These are phyloP conservation scores for Tetracladium marchalianum DNA, from an alignment of 495 filamentous ascomycete species.

Conservation along the genomic window DNA sequence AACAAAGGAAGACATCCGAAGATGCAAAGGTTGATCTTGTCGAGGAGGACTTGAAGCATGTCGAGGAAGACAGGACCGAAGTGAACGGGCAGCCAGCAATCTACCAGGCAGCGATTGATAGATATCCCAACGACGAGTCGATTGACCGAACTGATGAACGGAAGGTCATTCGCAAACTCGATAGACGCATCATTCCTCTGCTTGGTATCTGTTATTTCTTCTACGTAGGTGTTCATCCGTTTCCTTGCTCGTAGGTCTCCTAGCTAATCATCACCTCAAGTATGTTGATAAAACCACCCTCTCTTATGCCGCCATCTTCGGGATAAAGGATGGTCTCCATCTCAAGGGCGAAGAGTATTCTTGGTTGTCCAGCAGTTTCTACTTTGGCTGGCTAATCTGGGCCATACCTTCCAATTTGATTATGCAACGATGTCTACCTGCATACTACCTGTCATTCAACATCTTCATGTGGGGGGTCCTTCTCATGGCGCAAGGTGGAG, in stretches of 20 bases:
- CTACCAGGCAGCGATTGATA: too few species aligned
- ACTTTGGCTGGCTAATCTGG: constrained; percentile 47
- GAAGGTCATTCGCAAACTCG: constrained; percentile 1
- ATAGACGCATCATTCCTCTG: neutral
- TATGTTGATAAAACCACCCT: constrained; percentile 12
- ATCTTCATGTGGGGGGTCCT: constrained; percentile 52
- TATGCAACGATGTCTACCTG: constrained; percentile 34
- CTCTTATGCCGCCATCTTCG: constrained; percentile 34
- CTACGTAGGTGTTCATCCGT: neutral
- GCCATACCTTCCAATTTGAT: constrained; percentile 40
- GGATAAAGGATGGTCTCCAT: constrained; percentile 36
- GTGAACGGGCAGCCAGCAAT: too few species aligned
- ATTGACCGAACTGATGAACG: neutral
- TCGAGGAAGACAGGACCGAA: too few species aligned
- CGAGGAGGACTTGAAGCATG: too few species aligned
- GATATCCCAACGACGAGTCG: too few species aligned
- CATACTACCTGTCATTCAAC: constrained; percentile 42
- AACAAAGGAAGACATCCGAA: too few species aligned
- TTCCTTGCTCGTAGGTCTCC: neutral
- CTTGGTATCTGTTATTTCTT: neutral
- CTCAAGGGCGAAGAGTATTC: constrained; percentile 46
- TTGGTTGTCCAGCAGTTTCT: constrained; percentile 51
- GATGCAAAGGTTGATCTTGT: too few species aligned
- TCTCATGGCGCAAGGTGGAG: constrained; percentile 46
- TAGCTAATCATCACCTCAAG: constrained; percentile 6